Conservation (phyloP, 2,329 filamentous ascomycete species). For the Nemania sp. region DNA sequence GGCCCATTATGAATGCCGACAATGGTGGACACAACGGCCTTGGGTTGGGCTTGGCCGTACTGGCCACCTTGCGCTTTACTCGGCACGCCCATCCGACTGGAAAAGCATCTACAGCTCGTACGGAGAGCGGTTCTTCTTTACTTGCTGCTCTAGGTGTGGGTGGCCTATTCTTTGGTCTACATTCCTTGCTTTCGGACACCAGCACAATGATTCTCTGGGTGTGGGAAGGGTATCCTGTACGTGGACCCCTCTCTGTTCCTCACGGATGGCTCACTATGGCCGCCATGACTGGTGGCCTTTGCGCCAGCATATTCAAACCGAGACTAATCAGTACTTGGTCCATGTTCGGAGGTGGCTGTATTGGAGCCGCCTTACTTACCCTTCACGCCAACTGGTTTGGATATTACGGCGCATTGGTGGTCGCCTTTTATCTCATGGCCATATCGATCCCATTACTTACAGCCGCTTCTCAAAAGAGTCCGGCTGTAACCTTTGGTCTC, state of each 20-base stretch:
- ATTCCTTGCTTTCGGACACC: constrained; percentile 91
- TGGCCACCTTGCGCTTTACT: constrained; percentile 77
- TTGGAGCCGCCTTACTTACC: constrained; percentile 79
- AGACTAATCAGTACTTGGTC: constrained; percentile 75
- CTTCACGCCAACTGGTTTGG: constrained; percentile 81
- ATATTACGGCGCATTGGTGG: constrained; percentile 78
- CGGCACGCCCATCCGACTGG: constrained; percentile 60
- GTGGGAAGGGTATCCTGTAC: constrained; percentile 93
- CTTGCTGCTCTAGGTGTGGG: constrained; percentile 78
- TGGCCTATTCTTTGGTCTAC: constrained; percentile 84
- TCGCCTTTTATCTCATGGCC: constrained; percentile 82
- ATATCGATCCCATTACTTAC: constrained; percentile 74
- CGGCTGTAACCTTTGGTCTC: constrained; percentile 80
- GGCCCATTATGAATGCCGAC: constrained; percentile 86
- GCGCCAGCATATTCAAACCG: constrained; percentile 75
- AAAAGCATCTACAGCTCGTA: constrained; percentile 39
- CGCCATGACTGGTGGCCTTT: constrained; percentile 81
- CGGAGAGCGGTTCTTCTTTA: constrained; percentile 65
- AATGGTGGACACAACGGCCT: constrained; percentile 94
- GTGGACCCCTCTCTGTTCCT: constrained; percentile 84
- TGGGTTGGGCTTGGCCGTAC: constrained; percentile 73
- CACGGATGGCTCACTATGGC: constrained; percentile 86
- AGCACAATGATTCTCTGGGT: constrained; percentile 99
- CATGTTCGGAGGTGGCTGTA: constrained; percentile 74
- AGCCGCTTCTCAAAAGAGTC: constrained; percentile 75